A percentile compares a stretch with the other conserved stretches of the same genome.
Evolutionary conservation across 2,329 filamentous ascomycete species (phyloP).

Genomic region (Penicillium palitans): DNA sequence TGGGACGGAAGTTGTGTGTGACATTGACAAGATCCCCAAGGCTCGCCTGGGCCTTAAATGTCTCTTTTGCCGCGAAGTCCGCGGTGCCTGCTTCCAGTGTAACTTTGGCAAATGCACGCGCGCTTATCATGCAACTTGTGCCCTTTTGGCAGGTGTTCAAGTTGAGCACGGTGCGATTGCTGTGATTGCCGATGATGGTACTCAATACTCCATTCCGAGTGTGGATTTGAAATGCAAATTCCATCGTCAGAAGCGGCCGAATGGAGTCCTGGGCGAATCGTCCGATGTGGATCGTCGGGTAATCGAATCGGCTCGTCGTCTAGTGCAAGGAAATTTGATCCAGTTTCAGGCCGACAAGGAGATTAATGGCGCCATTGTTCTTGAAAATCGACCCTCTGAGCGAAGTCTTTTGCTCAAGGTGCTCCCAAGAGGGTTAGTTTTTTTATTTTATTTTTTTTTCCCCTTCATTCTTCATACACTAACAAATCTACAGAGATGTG

Average conservation of each 20-base stretch:
- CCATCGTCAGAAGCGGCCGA: slow-evolving; percentile 83
- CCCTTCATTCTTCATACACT: slow-evolving; percentile 4
- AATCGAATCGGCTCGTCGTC: slow-evolving; percentile 64
- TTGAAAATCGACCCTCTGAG: slow-evolving; percentile 78
- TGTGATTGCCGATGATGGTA: slow-evolving; percentile 85
- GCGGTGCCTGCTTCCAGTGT: slow-evolving; percentile 96
- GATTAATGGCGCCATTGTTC: slow-evolving; percentile 84
- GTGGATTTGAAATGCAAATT: slow-evolving; percentile 95
- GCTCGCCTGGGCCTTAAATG: slow-evolving; percentile 90
- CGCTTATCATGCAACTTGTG: slow-evolving; percentile 93
- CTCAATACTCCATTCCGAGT: slow-evolving; percentile 86
- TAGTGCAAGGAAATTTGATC: slow-evolving; percentile 73
- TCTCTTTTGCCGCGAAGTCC: slow-evolving; percentile 89
- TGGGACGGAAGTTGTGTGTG: slow-evolving; percentile 71
- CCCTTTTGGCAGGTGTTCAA: slow-evolving; percentile 85
- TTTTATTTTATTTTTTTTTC: slow-evolving; percentile 10
- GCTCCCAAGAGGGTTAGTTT: slow-evolving; percentile 75
- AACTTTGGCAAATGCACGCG: slow-evolving; percentile 91
- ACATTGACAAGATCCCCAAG: slow-evolving; percentile 78
- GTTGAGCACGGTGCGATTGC: slow-evolving; percentile 84
- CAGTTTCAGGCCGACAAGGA: slow-evolving; percentile 85
- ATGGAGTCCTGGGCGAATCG: slow-evolving; percentile 66
- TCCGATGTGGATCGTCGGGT: slow-evolving; percentile 72
- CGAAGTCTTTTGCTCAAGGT: slow-evolving; percentile 76
- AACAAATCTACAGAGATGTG: slow-evolving; percentile 35